These are phyloP conservation scores for Lentinus tigrinus DNA, from an alignment of 768 basidiomycete genomes.

Conservation along the genomic window DNA sequence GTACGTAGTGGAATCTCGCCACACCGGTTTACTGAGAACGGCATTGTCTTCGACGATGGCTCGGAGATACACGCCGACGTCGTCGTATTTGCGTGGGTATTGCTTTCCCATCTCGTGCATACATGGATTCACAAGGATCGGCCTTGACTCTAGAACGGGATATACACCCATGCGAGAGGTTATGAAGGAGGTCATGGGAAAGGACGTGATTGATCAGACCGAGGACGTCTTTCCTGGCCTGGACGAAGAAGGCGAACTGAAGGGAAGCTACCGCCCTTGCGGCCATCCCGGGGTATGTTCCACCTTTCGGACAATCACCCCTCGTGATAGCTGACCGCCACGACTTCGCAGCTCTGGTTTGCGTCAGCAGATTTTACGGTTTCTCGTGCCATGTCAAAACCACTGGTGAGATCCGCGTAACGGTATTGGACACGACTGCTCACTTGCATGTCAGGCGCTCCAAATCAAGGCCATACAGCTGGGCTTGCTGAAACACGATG, in stretches of 20 bases:
- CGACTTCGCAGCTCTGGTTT: conserved; percentile 38
- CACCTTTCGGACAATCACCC: neutral
- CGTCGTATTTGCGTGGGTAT: conserved; percentile 27
- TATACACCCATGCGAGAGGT: conserved; percentile 34
- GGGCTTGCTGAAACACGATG: conserved; percentile 4
- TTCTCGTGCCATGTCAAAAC: conserved; percentile 37
- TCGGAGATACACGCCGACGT: conserved; percentile 26
- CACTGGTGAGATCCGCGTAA: conserved; percentile 28
- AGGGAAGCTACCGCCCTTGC: conserved; percentile 37
- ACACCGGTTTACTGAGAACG: conserved; percentile 26
- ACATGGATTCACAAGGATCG: neutral
- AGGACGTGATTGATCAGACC: conserved; percentile 33
- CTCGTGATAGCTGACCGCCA: too few species aligned
- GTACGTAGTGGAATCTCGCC: conserved; percentile 38
- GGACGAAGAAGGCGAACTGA: conserved; percentile 42
- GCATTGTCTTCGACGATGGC: conserved; percentile 24
- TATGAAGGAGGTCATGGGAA: conserved; percentile 34
- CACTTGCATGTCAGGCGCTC: neutral
- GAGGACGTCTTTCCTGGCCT: conserved; percentile 34
- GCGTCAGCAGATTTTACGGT: conserved; percentile 36
- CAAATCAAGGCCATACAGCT: conserved; percentile 17
- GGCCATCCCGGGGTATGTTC: conserved; percentile 41
- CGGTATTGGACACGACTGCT: neutral
- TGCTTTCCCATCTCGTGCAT: too few species aligned
- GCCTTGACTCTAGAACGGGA: conserved; percentile 25